Conservation (phyloP, 139 green algal genomes). For the Coccomyxa sp. region DNA sequence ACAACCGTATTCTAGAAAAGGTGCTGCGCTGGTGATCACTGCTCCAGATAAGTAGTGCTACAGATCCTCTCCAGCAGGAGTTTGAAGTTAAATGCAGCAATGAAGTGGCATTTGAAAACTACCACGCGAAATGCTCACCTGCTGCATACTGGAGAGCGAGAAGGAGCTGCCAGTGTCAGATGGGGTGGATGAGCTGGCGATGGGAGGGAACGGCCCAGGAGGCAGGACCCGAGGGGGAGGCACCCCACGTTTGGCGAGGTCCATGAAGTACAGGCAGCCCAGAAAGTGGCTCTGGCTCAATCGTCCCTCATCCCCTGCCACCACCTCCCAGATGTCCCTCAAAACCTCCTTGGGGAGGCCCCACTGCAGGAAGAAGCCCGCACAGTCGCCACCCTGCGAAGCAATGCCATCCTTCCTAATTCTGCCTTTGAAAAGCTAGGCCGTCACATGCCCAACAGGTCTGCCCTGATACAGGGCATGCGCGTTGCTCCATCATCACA, state of each 20-base stretch:
- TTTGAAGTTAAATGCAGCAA: neutral
- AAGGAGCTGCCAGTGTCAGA: conserved; percentile 26
- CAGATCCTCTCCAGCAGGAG: neutral
- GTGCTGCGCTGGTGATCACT: neutral
- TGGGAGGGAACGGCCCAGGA: conserved; percentile 55
- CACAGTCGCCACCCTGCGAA: conserved; percentile 73
- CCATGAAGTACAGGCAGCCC: conserved; percentile 74
- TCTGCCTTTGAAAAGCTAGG: neutral
- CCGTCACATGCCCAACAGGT: neutral
- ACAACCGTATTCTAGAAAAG: neutral
- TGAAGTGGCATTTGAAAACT: too few relatives aligned
- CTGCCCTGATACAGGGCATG: neutral
- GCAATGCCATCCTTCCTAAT: neutral
- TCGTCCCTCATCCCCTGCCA: conserved; percentile 53
- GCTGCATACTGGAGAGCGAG: conserved; percentile 15
- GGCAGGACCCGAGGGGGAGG: conserved; percentile 31
- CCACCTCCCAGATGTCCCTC: conserved; percentile 60
- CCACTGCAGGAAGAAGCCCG: conserved; percentile 70
- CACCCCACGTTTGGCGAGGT: conserved; percentile 46
- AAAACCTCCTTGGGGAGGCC: conserved; percentile 70
- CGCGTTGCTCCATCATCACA: neutral
- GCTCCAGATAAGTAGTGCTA: neutral
- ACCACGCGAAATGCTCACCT: neutral
- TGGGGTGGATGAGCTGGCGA: conserved; percentile 31
- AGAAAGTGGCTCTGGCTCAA: conserved; percentile 69